Evolutionary conservation across 148 eudicot species (phyloP).

Genomic region (Beta vulgaris): DNA sequence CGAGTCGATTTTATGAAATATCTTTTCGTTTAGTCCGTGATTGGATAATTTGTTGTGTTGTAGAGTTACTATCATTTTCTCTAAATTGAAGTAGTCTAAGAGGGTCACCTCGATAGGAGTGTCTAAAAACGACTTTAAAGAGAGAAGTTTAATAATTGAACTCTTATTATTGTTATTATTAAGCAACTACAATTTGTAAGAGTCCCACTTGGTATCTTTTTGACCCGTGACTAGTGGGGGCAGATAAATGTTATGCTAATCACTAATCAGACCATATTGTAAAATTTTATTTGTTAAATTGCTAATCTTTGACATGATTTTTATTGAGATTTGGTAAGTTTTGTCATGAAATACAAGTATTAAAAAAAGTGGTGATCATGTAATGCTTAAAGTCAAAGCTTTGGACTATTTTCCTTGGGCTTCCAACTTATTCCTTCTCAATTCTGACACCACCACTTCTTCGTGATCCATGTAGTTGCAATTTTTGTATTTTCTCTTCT

Average conservation of each 20-base stretch:
- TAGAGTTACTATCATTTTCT: conserved; percentile 9
- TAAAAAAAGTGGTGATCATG: conserved; percentile 10
- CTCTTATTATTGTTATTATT: neutral
- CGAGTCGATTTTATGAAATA: no score
- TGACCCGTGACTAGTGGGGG: conserved; percentile 32
- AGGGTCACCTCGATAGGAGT: conserved; percentile 14
- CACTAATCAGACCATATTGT: conserved; percentile 2
- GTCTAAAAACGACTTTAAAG: neutral
- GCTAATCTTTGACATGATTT: conserved; percentile 10
- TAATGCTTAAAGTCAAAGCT: conserved; percentile 26
- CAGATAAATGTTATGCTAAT: conserved; percentile 7
- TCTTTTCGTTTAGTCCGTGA: no score
- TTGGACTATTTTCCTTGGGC: conserved; percentile 24
- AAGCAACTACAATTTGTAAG: conserved; percentile 10
- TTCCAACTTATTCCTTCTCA: conserved; percentile 35
- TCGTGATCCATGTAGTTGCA: conserved; percentile 26
- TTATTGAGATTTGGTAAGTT: neutral
- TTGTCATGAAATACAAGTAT: neutral
- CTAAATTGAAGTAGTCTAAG: neutral
- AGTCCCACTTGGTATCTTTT: conserved; percentile 26
- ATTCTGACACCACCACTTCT: conserved; percentile 33
- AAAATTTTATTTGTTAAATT: neutral
- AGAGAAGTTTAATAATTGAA: conserved; percentile 1
- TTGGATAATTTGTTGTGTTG: conserved; percentile 15
- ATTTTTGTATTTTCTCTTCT: neutral